Evolutionary conservation across 2,329 filamentous ascomycete species (phyloP), one percentile per base, ranked within the genome.

Genomic region (Aspergillus hiratsukae): DNA sequence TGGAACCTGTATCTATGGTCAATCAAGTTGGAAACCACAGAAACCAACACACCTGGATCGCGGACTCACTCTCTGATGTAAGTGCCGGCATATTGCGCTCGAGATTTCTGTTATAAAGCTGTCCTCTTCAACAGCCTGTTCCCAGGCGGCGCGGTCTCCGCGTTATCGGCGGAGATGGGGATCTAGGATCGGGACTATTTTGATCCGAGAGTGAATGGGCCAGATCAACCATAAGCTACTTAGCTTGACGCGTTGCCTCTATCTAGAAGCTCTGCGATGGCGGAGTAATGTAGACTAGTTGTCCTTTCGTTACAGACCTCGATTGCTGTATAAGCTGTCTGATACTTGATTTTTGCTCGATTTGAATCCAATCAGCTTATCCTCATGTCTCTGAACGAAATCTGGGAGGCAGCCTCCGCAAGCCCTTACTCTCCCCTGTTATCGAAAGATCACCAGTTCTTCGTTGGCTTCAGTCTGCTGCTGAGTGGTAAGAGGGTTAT

Each of bases 321-420:
- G 28, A 49, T 53, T 55, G 40, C 19, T 52, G 48, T 45, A 48
- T 49, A 48, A 51, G 31, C 51, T 40, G 19, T 52, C 41, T 23
- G 19, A 37, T 17, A 37, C 17, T 37, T 17, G 14, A 17, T 7
- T 17, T 35, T 37, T 17, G 14, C 5, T 51, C 45, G 53, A 51
- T 56, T 55, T 11, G 41, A 40, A 27, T 40, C 27, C 7, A 31
- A 37, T 54, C 31, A 35, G 43, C 31, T 35, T 17, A 48, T 55
- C 60, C 69, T 70, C 69, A 80, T 80, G 78, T 90, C 89, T 81
- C 81, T 96, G 76, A 86, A 88, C 78, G 86, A 94, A 76, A 83
- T 96, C 80, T 97, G 93, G 93, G 88, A 95, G 83, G 89, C 90
- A 82, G 90, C 92, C 79, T 85, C 89, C 76, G 85, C 86, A 82